Evolutionary conservation across 2,329 filamentous ascomycete species (phyloP).

Genomic region (Neurospora crassa): DNA sequence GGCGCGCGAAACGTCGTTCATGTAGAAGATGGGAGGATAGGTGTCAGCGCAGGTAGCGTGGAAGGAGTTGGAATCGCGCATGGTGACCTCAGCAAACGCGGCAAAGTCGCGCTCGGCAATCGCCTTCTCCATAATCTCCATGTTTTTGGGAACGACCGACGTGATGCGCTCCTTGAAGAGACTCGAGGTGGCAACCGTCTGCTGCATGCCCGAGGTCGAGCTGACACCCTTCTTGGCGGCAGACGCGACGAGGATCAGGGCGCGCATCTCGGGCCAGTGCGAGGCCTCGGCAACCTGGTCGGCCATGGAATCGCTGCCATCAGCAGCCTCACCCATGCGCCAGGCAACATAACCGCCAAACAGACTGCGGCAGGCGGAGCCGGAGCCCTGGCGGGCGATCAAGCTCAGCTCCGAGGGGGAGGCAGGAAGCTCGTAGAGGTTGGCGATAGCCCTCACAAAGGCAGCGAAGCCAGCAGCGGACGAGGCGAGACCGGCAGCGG

Average conservation of each 20-base stretch:
- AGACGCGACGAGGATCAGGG: conserved; percentile 80
- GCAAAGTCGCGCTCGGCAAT: conserved; percentile 73
- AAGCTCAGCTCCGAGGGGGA: conserved; percentile 74
- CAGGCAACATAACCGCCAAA: conserved; percentile 96
- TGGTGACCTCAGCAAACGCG: conserved; percentile 80
- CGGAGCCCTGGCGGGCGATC: conserved; percentile 88
- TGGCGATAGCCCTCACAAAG: conserved; percentile 74
- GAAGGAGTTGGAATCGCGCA: conserved; percentile 96
- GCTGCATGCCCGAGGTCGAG: conserved; percentile 92
- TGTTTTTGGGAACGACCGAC: conserved; percentile 70
- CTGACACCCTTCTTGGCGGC: conserved; percentile 94
- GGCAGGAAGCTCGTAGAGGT: conserved; percentile 79
- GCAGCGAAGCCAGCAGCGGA: conserved; percentile 63
- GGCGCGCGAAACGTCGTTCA: conserved; percentile 86
- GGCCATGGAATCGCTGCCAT: conserved; percentile 81
- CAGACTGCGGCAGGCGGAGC: conserved; percentile 84
- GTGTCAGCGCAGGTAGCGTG: conserved; percentile 93
- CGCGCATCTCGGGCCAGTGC: conserved; percentile 95
- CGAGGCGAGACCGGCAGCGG: conserved; percentile 77
- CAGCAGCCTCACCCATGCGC: conserved; percentile 65
- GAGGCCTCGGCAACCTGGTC: conserved; percentile 79
- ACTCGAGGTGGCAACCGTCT: conserved; percentile 84
- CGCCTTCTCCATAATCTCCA: conserved; percentile 77
- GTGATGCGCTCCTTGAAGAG: conserved; percentile 71
- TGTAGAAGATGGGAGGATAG: conserved; percentile 95